Evolutionary conservation across 495 filamentous ascomycete species (phyloP).

Genomic region (Xylaria venustula): DNA sequence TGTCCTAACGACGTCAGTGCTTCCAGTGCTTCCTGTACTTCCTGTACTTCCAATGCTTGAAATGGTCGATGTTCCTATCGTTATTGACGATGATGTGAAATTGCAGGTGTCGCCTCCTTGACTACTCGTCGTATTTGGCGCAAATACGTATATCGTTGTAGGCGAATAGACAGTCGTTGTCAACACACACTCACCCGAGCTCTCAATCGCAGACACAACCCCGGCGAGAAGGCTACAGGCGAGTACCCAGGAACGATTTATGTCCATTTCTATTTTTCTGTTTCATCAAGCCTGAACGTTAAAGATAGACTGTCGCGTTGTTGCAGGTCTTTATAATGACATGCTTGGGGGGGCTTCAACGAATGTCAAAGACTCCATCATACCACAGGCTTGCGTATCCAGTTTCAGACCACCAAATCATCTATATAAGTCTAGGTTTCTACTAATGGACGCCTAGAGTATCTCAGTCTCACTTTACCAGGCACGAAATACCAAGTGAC

Average conservation of each 20-base stretch:
- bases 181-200: slow-evolving; percentile 1
- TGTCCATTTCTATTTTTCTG: background rate
- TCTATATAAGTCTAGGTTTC: background rate
- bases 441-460: background rate
- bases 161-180: slow-evolving; percentile 23
- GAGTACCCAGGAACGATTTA: background rate
- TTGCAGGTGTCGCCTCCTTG: slow-evolving; percentile 10
- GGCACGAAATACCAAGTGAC: background rate
- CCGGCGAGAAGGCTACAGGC: background rate
- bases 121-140: slow-evolving; percentile 17
- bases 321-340: too few species aligned
- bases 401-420: background rate
- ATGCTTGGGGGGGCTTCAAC: background rate
- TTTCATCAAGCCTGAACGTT: too few species aligned
- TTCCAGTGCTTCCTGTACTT: too few species aligned
- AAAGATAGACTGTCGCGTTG: too few species aligned
- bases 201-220: slow-evolving; percentile 1
- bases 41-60: background rate
- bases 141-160: slow-evolving; percentile 23
- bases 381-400: background rate
- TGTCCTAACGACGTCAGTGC: background rate
- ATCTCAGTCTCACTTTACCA: background rate
- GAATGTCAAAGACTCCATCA: background rate
- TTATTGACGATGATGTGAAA: slow-evolving; percentile 9
- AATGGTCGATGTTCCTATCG: slow-evolving; percentile 8